These are phyloP conservation scores for Tripterygium wilfordii DNA, from an alignment of 177 flowering plant species.

Conservation along the genomic window DNA sequence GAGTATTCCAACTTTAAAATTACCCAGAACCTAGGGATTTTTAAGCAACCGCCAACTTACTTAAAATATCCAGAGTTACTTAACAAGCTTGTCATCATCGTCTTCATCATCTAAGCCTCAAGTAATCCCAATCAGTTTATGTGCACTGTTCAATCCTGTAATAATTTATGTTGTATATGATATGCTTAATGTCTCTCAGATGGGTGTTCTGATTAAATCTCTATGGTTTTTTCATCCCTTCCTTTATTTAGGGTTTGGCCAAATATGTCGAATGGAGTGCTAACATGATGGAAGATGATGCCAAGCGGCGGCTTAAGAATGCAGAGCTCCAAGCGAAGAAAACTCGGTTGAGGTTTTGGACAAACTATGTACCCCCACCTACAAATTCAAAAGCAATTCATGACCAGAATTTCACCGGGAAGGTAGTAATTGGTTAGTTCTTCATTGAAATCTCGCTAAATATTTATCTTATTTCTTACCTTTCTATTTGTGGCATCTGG, in stretches of 20 bases:
- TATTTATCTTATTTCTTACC: not conserved
- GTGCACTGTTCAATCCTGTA: too few species aligned
- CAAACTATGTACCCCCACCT: conserved; percentile 82
- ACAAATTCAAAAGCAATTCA: conserved; percentile 91
- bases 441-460: not conserved
- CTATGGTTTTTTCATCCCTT: not conserved
- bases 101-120: too few species aligned
- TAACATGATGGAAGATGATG: conserved; percentile 86
- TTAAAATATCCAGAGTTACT: too few species aligned
- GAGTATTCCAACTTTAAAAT: too few species aligned
- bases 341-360: conserved; percentile 66
- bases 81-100: too few species aligned
- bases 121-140: too few species aligned
- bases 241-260: conserved; percentile 67
- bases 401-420: conserved; percentile 91
- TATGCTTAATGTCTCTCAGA: too few species aligned
- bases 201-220: too few species aligned
- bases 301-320: conserved; percentile 56
- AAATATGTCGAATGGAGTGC: conserved; percentile 99
- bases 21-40: too few species aligned
- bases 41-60: too few species aligned
- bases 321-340: conserved; percentile 93
- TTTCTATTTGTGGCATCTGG: not conserved
- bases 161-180: too few species aligned
- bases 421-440: conserved; percentile 29